phyloP scores from a whole-genome alignment of 345 rosid genomes.

The Sisymbrium irio region DNA sequence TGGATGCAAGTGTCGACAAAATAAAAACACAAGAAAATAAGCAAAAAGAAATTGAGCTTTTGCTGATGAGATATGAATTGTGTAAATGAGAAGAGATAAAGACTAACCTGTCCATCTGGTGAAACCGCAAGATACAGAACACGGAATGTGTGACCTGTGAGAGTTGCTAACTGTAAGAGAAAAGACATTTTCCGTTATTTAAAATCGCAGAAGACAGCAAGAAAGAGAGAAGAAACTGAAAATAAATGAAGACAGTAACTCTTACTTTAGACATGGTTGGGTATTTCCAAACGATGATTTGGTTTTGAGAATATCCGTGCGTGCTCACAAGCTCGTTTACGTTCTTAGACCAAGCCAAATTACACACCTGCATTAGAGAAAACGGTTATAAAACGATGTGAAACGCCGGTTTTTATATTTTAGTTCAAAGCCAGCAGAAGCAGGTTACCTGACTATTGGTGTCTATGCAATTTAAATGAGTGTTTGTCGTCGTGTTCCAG shows the following conservation, averaged over 20 bases:
- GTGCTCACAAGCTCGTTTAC: conserved; percentile 98
- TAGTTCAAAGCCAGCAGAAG: not conserved
- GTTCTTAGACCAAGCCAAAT: conserved; percentile 97
- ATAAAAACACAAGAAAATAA: not conserved
- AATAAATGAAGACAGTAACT: not conserved
- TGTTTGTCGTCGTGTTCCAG: conserved; percentile 95
- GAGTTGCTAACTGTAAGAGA: conserved; percentile 82
- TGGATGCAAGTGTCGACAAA: not conserved
- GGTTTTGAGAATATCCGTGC: conserved; percentile 98
- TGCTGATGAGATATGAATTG: not conserved
- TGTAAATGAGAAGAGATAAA: not conserved
- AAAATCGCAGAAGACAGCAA: not conserved
- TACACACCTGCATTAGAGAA: conserved; percentile 65
- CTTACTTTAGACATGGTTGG: conserved; percentile 96
- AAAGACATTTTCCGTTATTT: not conserved
- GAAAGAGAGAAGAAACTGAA: not conserved
- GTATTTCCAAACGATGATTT: conserved; percentile 96
- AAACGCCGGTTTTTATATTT: not conserved
- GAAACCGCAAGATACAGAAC: conserved; percentile 99
- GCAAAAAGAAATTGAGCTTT: not conserved
- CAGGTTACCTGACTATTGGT: conserved; percentile 85
- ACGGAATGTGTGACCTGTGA: conserved; percentile 87
- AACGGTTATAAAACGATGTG: not conserved
- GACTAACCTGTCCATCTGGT: conserved; percentile 95
- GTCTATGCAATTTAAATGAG: conserved; percentile 84